Base-by-base conservation (phyloP, 1,284 basidiomycete species). In the Laetiporus sulphureus region DNA sequence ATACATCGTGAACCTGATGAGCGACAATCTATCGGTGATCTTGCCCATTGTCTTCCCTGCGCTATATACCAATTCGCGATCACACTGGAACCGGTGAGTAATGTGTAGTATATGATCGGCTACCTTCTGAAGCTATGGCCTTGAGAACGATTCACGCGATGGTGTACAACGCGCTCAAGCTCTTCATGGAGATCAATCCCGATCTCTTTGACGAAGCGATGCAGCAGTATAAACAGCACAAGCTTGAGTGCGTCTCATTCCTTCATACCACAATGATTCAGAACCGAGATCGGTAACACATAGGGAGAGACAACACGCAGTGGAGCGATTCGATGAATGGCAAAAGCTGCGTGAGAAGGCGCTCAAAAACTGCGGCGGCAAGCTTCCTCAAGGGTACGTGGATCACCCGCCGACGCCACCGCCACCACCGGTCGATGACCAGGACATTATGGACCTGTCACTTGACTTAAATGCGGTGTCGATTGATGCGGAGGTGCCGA, bases 101-200 rank as follows among this genome's bases (percentile, higher is more conserved):
- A 36, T 15, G 22, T 37, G 33, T 36, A n/a, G 21, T 15, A 2
- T 34, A 12, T 25, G 25, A 15, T 5, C 13, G 22, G 31, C 21
- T 52, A 18, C 38, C 27, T 20, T 22, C 20, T 40, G 10, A 33
- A 4, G 42, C 42, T 48, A 6, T 42, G 18, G 19, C 29, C n/a
- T 40, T 21, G 48, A 94, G 94, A 50, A 98, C 96, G 36, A 99
- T 99, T 57, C 95, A 99, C 57, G 91, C 91, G 45, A 94, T 99
- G 83, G 94, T 99, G 18, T 99, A 96, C 71, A 98, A 98, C 59
- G 95, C 96, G 3, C 72, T 99, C 61, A 99, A 96, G 63, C 66
- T 99, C 46, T 96, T 98, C 67, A 99, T 99, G 94, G 95, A 99
- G 66, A 93, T 99, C 63, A 99, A 98, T 61, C 91, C 92, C 1